phyloP scores from a whole-genome alignment of 192 early-diverging fungal genomes.

The Ambispora gerdemannii region DNA sequence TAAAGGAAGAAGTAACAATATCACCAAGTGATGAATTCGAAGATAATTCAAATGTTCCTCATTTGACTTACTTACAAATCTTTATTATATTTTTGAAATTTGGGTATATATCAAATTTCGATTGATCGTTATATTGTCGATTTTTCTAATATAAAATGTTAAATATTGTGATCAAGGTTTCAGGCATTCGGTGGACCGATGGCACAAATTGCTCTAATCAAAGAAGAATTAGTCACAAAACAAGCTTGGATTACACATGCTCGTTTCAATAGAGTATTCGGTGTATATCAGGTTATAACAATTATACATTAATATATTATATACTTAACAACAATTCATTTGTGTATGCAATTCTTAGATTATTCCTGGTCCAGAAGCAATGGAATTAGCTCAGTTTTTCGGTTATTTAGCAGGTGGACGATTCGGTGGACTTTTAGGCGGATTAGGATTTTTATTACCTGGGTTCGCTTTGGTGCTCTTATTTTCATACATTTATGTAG shows the following conservation, averaged over 20 bases:
- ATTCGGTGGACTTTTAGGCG: conserved; percentile 45
- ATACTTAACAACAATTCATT: background rate
- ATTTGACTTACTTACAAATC: conserved; percentile 37
- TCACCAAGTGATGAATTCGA: conserved; percentile 30
- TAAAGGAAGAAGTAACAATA: background rate
- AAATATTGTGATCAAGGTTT: no score
- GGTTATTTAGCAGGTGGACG: conserved; percentile 46
- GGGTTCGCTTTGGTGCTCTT: conserved; percentile 49
- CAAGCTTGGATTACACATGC: conserved; percentile 46
- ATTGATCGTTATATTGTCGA: no score
- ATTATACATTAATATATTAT: background rate
- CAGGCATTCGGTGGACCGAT: conserved; percentile 59
- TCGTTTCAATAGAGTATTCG: conserved; percentile 52
- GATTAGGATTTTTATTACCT: conserved; percentile 50
- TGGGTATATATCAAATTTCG: conserved; percentile 40
- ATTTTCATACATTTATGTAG: conserved; percentile 41
- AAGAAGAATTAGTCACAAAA: conserved; percentile 47
- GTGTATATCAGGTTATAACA: conserved; percentile 54
- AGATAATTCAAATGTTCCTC: conserved; percentile 44
- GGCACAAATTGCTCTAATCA: conserved; percentile 50
- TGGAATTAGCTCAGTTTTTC: conserved; percentile 55
- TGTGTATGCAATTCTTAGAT: background rate
- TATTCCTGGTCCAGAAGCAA: conserved; percentile 50
- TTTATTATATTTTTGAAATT: conserved; percentile 46
- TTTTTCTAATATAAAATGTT: no score